Conservation (phyloP, 139 green algal species). For the Closterium sp. region DNA sequence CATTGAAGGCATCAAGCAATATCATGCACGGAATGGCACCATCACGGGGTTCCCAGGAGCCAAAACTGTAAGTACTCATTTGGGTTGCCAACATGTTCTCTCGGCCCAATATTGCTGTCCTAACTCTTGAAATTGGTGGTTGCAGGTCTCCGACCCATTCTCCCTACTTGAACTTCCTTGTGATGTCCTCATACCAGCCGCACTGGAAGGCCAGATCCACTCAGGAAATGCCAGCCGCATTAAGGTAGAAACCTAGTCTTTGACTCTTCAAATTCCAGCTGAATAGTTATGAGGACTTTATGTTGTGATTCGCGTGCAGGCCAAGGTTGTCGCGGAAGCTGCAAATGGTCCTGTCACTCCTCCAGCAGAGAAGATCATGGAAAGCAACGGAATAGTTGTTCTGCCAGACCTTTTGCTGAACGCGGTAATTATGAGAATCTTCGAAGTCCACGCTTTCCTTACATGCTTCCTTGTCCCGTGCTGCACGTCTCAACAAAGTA, state of each 20-base stretch:
- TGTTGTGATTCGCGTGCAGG: slow-evolving; percentile 14
- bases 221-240: slow-evolving; percentile 49
- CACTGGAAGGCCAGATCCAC: slow-evolving; percentile 52
- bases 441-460: not conserved
- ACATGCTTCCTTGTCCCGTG: not conserved
- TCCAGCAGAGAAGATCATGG: slow-evolving; percentile 53
- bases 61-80: slow-evolving; percentile 32
- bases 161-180: slow-evolving; percentile 51
- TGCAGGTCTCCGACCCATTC: slow-evolving; percentile 42
- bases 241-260: slow-evolving; percentile 2
- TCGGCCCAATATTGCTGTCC: not conserved
- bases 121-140: not conserved
- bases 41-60: slow-evolving; percentile 42
- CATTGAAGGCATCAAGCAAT: slow-evolving; percentile 24
- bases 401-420: slow-evolving; percentile 57
- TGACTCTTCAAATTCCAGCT: no score
- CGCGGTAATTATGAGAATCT: slow-evolving; percentile 5
- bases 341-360: slow-evolving; percentile 58
- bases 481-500: not conserved
- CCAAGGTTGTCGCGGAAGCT: slow-evolving; percentile 56
- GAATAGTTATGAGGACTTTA: not conserved
- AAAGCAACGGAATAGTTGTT: slow-evolving; percentile 49
- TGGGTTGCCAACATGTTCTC: not conserved
- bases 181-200: slow-evolving; percentile 55
- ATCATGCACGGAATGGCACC: slow-evolving; percentile 29